Base-by-base conservation (phyloP, 306 rosid genomes). In the Arachis hypogaea region DNA sequence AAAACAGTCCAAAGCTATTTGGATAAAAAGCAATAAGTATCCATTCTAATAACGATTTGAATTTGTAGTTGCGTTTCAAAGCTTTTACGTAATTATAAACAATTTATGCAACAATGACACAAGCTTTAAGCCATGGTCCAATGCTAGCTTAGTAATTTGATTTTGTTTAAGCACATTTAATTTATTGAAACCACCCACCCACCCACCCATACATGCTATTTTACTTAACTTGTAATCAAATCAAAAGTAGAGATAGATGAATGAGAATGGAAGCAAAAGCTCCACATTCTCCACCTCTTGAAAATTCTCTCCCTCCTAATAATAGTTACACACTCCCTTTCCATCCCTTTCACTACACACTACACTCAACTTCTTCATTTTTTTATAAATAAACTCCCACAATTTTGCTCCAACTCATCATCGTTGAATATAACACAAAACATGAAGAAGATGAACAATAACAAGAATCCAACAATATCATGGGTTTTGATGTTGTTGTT, bases 241-340 rank as follows among this genome's bases (percentile, higher is more conserved):
- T n/a, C 28, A 52, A 52, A 52, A 1, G 14, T 5, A 11, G 12
- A 70, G 78, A 68, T 80, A 70, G 78, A 68, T 80, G 83, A 81
- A 82, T 72, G 80, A 79, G 43, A 83, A 72, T 41, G 9, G 81
- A 90, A 86, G 93, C 92, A 81, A 89, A 78, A 83, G 82, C 80
- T 71, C 68, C 68, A 77, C 69, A 72, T 47, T n/a, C 66, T 75
- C 82, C 75, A 58, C 49, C 85, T 80, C 69, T 75, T 75, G 87
- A 83, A 66, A 60, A 86, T 74, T 46, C 81, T 46, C 49, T 82
- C 70, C 80, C 87, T 84, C 86, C 81, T 65, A 88, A 79, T 63
- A 77, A 33, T 33, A 77, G 96, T 80, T 90, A 42, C 62, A 66
- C 81, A 2, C 40, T 90, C 98, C 66, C 69, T 90, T 88, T 93